Evolutionary conservation across 345 rosid genomes (phyloP).

Genomic region (Eucalyptus leucophloia): DNA sequence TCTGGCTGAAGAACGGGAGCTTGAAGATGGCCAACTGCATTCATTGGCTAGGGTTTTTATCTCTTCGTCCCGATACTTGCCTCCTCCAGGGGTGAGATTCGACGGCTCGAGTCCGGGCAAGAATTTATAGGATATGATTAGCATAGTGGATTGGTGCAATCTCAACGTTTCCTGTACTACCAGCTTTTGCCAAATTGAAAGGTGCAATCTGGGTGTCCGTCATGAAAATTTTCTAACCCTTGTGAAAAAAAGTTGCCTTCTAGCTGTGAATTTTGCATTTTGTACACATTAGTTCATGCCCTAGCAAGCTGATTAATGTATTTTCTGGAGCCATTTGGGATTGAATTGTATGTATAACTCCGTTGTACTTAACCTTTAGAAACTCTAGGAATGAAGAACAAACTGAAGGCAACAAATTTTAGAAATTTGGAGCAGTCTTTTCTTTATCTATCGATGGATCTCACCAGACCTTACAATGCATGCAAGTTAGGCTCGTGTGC

Average conservation of each 20-base stretch:
- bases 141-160: neutral
- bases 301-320: neutral
- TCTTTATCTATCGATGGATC: neutral
- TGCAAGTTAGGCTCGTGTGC: neutral
- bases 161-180: neutral
- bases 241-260: neutral
- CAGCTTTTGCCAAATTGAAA: neutral
- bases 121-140: neutral
- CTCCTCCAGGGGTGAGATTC: slow-evolving; percentile 8
- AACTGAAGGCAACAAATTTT: neutral
- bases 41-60: slow-evolving; percentile 34
- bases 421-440: neutral
- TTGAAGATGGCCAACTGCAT: slow-evolving; percentile 21
- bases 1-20: neutral
- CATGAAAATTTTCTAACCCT: neutral
- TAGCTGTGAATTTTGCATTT: neutral
- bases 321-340: neutral
- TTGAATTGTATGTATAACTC: neutral
- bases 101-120: slow-evolving; percentile 3
- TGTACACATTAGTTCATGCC: neutral
- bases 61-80: slow-evolving; percentile 18
- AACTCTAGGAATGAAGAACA: neutral
- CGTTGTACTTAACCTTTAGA: neutral
- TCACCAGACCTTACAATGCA: neutral
- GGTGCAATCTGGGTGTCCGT: neutral